Base-by-base conservation (phyloP, 2,329 filamentous ascomycete genomes). In the Epichloe brachyelytri region DNA sequence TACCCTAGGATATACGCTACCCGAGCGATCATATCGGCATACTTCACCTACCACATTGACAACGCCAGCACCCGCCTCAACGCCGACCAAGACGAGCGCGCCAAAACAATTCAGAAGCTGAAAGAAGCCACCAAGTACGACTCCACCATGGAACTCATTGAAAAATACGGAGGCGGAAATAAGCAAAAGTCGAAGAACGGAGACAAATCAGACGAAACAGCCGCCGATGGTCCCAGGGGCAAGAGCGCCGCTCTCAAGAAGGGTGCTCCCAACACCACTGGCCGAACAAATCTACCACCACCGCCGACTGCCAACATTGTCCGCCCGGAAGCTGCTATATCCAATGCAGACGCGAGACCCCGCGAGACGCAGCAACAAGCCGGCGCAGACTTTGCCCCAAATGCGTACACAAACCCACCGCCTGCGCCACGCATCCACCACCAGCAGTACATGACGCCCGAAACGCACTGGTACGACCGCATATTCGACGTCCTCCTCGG, bases 121-220 rank as follows among this genome's bases (percentile, higher is more conserved):
- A 98, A 98, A 69, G 83, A 85, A 53, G 90, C 90, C 26, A 98
- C 93, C 36, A 95, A 87, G 66, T 98, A 96, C 71, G 88, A 97
- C 68, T 93, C 90, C 34, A 98, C 93, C 1, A 81, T 94, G 62
- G 82, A 96, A 64, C 70, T 98, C 53, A 78, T 98, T 11, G 88
- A 97, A 62, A 98, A 97, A 62, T 98, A 98, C 65, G 90, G 89
- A 37, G 86, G 81, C 10, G 80, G 83, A 55, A 70, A 75, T 60
- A 70, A 72, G 19, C 44, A 40, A 37, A 50, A 22, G 51, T 41
- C 34, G 20, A 54, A 58, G 5, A 52, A 46, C 7, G 46, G 46
- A 37, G 15, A 51, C 30, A 17, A 51, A 50, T 30, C 40, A 51
- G 22, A 52, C 53, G 45, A 44, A 36, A 58, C 40, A 34, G 43